Conservation (phyloP, 805 yeast genomes). For the Kuraishia floccosa region DNA sequence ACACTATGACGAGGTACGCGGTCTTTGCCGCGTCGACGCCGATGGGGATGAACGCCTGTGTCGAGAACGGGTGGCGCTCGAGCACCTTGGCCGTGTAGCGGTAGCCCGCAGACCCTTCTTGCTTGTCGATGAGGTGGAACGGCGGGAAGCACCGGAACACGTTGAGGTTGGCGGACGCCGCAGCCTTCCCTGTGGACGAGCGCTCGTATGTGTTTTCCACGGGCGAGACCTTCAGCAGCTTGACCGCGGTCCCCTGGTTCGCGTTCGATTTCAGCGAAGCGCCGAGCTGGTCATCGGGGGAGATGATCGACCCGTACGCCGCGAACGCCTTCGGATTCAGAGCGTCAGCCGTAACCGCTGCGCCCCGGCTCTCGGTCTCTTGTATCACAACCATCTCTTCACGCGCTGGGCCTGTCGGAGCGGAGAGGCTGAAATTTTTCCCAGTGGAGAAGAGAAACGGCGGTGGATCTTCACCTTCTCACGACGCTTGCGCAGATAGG, state of each 20-base stretch:
- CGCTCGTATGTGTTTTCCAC: conserved; percentile 36
- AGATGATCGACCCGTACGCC: conserved; percentile 65
- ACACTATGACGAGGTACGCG: conserved; percentile 77
- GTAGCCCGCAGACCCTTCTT: conserved; percentile 3
- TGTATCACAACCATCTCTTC: conserved; percentile 2
- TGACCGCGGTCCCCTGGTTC: conserved; percentile 90
- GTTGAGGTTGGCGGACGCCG: conserved; percentile 63
- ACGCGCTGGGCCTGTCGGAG: no score
- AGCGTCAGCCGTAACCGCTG: conserved; percentile 33
- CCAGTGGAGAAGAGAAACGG: no score
- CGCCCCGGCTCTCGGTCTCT: neutral
- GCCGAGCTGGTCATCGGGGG: conserved; percentile 63
- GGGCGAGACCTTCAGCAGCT: conserved; percentile 64
- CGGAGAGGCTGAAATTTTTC: no score
- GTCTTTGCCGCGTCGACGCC: conserved; percentile 39
- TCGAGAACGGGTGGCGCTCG: conserved; percentile 82
- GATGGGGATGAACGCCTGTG: conserved; percentile 90
- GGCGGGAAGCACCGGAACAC: conserved; percentile 78
- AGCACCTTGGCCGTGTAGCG: conserved; percentile 52
- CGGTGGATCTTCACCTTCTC: no score
- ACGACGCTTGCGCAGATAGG: no score
- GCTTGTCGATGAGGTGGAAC: conserved; percentile 32
- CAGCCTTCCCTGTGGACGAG: conserved; percentile 30
- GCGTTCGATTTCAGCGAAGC: conserved; percentile 41
- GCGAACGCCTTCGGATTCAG: conserved; percentile 59